Evolutionary conservation across 495 filamentous ascomycete genomes (phyloP).

Genomic region (Aspergillus saccharolyticus): DNA sequence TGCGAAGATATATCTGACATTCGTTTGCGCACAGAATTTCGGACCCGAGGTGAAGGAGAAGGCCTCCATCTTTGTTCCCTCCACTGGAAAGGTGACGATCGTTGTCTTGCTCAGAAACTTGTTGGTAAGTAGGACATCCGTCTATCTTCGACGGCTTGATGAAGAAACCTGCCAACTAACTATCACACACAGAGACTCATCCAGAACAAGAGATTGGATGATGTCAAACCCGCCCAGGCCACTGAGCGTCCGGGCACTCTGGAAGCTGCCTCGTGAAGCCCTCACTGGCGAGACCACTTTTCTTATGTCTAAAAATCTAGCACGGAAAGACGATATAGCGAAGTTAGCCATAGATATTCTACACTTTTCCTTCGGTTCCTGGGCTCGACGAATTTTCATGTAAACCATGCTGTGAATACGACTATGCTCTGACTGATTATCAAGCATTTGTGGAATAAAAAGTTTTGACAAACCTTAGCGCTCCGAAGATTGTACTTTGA

Average conservation of each 20-base stretch:
- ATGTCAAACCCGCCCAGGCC: conserved; percentile 41
- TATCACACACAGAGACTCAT: conserved; percentile 39
- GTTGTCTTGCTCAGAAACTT: conserved; percentile 85
- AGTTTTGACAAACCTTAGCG: background rate
- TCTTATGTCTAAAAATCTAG: conserved; percentile 1
- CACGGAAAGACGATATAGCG: conserved; percentile 12
- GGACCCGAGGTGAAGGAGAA: conserved; percentile 80
- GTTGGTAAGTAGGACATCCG: conserved; percentile 53
- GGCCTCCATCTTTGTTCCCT: conserved; percentile 94
- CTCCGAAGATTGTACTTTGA: background rate
- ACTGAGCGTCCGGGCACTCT: conserved; percentile 43
- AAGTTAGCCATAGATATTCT: conserved; percentile 12
- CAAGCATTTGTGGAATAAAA: background rate
- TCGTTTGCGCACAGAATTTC: conserved; percentile 62
- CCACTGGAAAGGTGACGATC: conserved; percentile 96
- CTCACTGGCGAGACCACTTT: background rate
- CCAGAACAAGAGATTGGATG: conserved; percentile 44
- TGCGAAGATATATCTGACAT: conserved; percentile 1
- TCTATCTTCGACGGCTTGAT: background rate
- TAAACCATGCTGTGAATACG: background rate
- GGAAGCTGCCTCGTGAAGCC: conserved; percentile 29
- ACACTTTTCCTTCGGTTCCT: conserved; percentile 1
- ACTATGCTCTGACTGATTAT: background rate
- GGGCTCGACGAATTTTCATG: conserved; percentile 2
- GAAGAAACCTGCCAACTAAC: conserved; percentile 1